Evolutionary conservation across 2,329 filamentous ascomycete genomes (phyloP).

Genomic region (Cladosporium velox): DNA sequence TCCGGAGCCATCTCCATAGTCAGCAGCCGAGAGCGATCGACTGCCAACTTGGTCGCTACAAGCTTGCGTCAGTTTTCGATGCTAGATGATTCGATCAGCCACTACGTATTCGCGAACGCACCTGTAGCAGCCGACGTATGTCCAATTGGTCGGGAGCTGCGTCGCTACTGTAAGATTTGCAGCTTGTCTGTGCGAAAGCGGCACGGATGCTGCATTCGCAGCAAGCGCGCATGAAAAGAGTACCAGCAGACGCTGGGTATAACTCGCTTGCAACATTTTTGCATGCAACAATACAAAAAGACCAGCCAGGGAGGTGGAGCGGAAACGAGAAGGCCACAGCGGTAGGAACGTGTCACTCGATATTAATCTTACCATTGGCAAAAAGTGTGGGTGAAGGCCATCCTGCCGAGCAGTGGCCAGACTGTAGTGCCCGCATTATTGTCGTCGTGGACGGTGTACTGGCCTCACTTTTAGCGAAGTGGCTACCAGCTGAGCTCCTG

Average conservation of each 20-base stretch:
- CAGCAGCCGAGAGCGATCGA: conserved; percentile 24
- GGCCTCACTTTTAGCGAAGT: neutral
- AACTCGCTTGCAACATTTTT: conserved; percentile 3
- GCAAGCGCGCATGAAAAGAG: neutral
- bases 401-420: conserved; percentile 3
- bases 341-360: neutral
- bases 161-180: conserved; percentile 4
- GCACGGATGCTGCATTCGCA: neutral
- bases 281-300: neutral
- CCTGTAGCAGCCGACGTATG: conserved; percentile 30
- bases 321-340: neutral
- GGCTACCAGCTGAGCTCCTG: neutral
- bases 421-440: neutral
- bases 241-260: neutral
- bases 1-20: conserved; percentile 22
- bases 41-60: conserved; percentile 25
- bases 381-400: neutral
- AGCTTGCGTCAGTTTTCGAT: neutral
- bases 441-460: neutral
- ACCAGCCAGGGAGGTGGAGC: neutral
- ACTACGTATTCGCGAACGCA: conserved; percentile 17
- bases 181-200: conserved; percentile 11
- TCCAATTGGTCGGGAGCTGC: conserved; percentile 27
- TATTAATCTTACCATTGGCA: neutral
- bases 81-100: neutral